phyloP scores from a whole-genome alignment of 2,329 filamentous ascomycete genomes.

The Aspergillus udagawae region DNA sequence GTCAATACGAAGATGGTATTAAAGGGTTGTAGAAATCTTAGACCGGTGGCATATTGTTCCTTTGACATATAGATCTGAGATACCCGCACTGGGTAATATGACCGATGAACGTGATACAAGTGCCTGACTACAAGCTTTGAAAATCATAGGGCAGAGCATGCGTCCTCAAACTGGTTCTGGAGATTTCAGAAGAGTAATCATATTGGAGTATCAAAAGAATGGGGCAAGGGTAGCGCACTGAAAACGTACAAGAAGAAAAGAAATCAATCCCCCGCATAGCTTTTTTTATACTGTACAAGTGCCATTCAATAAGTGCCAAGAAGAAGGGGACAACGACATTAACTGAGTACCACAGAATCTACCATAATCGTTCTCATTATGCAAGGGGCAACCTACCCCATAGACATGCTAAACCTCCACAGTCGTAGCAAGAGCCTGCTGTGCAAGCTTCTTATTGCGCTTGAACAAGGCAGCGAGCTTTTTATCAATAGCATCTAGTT shows the following conservation, averaged over 20 bases:
- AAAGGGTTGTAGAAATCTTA: conserved; percentile 50
- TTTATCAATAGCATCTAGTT: conserved; percentile 54
- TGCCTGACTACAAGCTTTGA: neutral
- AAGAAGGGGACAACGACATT: neutral
- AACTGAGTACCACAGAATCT: neutral
- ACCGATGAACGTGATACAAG: neutral
- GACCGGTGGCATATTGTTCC: neutral
- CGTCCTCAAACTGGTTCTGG: neutral
- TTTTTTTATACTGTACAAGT: neutral
- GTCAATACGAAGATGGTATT: conserved; percentile 69
- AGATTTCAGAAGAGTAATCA: neutral
- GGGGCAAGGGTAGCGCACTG: neutral
- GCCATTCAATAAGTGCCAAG: neutral
- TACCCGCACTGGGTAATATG: neutral
- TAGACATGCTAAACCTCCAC: conserved; percentile 13
- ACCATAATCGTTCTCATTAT: too few species aligned
- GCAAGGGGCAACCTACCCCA: neutral
- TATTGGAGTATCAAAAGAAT: neutral
- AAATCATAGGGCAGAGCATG: too few species aligned
- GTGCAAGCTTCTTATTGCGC: conserved; percentile 41
- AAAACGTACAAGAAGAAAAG: neutral
- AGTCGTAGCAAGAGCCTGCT: conserved; percentile 34
- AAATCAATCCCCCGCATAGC: neutral
- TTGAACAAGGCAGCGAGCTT: conserved; percentile 39
- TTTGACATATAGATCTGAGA: neutral